Evolutionary conservation across 1,139 yeast species (phyloP), one percentile per base, ranked within the genome.

Genomic region (Lodderomyces elongisporus): DNA sequence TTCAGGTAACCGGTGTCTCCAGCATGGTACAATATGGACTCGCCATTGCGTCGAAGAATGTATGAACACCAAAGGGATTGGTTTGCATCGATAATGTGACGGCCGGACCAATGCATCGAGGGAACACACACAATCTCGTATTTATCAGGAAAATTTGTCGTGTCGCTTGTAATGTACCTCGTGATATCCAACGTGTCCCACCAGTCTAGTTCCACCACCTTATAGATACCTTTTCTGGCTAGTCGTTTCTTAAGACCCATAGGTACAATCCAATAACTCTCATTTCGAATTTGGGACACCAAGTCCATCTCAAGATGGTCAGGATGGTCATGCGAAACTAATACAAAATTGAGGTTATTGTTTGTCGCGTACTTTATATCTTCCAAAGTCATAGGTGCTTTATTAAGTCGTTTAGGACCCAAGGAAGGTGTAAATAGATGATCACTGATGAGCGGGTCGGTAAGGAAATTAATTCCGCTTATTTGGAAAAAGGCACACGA

Each of bases 101-200:
- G 59, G 0, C 96, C 97, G 1, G 95, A 84, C 97, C 97, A 89
- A 58, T 89, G 97, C 96, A 89, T 89, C 0, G 96, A 87, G 0
- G 97, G 97, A 0, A 93, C 74, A 56, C 96, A 85, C 1, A 85
- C 88, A 21, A 89, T 64, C 45, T 85, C 89, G 63, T 83, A 87
- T 15, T 70, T 63, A 38, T 76, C 80, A 2, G 63, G 58, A 5
- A 65, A 51, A 14, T 46, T 45, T n/a, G 27, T 17, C 6, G 7
- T 12, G 14, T 18, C 13, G 30, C 56, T 49, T n/a, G 49, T 46
- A 32, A 60, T 52, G 40, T 47, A 58, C 6, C 54, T 49, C 13
- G 60, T 60, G 31, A 82, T 49, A 5, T 71, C 63, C 3, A 73
- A 54, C 13, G 71, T 64, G 35, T 88, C 89, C 97, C 97, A 89